These are phyloP conservation scores for Amborella trichopoda DNA, from an alignment of 164 flowering plant genomes.

Conservation along the genomic window DNA sequence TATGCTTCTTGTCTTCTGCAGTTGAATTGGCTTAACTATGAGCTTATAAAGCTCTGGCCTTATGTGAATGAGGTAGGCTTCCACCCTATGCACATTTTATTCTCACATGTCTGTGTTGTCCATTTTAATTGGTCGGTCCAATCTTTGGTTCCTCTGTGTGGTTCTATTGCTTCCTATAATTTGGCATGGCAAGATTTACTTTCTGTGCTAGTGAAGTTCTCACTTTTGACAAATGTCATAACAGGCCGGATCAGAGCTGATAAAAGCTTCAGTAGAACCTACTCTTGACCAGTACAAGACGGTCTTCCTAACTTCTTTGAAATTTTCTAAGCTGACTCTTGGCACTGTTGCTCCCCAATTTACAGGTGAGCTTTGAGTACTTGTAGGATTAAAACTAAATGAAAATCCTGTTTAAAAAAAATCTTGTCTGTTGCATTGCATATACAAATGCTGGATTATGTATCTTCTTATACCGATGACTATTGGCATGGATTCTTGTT, in stretches of 20 bases:
- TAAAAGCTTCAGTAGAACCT: slow-evolving; percentile 74
- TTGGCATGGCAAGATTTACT: neutral
- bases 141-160: no score
- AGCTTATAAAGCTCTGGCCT: slow-evolving; percentile 91
- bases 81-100: neutral
- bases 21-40: slow-evolving; percentile 82
- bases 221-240: neutral
- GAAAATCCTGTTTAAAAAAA: no score
- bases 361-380: slow-evolving; percentile 57
- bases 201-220: neutral
- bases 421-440: no score
- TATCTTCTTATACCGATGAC: no score
- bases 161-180: neutral
- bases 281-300: slow-evolving; percentile 87
- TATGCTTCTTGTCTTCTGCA: slow-evolving; percentile 20
- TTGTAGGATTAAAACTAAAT: no score
- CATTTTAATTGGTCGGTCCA: no score
- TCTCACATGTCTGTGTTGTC: no score
- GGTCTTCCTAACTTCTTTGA: slow-evolving; percentile 50
- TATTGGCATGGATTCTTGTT: no score
- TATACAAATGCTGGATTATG: no score
- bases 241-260: slow-evolving; percentile 97
- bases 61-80: slow-evolving; percentile 68
- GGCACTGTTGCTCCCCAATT: slow-evolving; percentile 99
- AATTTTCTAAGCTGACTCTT: slow-evolving; percentile 86